Evolutionary conservation across 257 asterid genomes (phyloP), one percentile per base, ranked within the genome.

Genomic region (Solanum etuberosum): DNA sequence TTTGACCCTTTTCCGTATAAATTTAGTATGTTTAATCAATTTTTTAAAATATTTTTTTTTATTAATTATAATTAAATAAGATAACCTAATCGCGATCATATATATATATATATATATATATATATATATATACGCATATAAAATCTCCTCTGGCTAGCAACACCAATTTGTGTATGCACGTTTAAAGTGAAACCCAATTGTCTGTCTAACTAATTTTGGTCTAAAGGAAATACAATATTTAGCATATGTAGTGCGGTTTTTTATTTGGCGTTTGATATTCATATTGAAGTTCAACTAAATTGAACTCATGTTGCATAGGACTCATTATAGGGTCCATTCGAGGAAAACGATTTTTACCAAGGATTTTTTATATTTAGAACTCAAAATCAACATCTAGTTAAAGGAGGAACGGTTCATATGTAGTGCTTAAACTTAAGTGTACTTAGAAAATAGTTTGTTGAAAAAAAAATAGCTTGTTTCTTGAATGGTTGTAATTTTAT

Each of bases 241-340:
- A 23, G 31, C 70, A 23, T 61, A 9, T 61, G 3, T 61, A 23
- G 31, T 0, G 15, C 1, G 0, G 0, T 4, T 59, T 23, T 61
- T 61, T 2, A 9, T 59, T 23, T 10, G 7, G 11, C 0, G 0
- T 4, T 61, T 0, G 7, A 61, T n/a, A n/a, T n/a, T n/a, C n/a
- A n/a, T n/a, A n/a, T n/a, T n/a, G n/a, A n/a, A n/a, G n/a, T n/a
- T n/a, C n/a, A n/a, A n/a, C n/a, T n/a, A n/a, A 37, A 37, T 37
- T 37, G 1, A 46, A 61, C 7, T 61, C 31, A 7, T 61, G 7
- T 61, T 23, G 31, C 31, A 61, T 61, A 9, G 7, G 70, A 4
- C 3, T 25, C 65, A 57, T 57, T 57, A 61, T 9, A 23, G 70
- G 31, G 7, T 5, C 4, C 1, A 7, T 61, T 61, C 29, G 4